Evolutionary conservation across 108 stramenopile species (phyloP).

Genomic region (Nitzschia inconspicua): DNA sequence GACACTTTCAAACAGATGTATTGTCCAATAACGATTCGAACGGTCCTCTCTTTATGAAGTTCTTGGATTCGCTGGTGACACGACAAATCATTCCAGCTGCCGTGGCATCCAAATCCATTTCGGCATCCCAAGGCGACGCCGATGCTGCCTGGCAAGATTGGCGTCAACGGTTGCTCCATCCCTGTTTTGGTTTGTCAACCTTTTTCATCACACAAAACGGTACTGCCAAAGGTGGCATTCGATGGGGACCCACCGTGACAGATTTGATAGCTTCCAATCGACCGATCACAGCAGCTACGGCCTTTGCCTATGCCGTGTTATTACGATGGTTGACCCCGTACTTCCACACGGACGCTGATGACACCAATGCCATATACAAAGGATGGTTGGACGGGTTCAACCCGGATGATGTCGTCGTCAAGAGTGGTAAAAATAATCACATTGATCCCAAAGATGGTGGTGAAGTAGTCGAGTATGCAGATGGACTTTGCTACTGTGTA

Average conservation of each 20-base stretch:
- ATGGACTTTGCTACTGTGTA: constrained; percentile 65
- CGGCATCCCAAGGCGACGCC: constrained; percentile 27
- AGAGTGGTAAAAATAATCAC: too few species aligned
- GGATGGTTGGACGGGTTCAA: constrained; percentile 73
- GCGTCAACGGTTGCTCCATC: constrained; percentile 73
- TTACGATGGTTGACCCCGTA: constrained; percentile 78
- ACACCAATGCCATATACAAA: constrained; percentile 35
- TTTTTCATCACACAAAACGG: constrained; percentile 94
- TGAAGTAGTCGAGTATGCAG: too few species aligned
- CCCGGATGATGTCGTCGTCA: too few species aligned
- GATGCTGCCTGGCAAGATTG: constrained; percentile 70
- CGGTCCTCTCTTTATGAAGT: constrained; percentile 36
- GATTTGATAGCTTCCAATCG: constrained; percentile 28
- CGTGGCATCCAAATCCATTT: not conserved
- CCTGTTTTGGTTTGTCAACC: constrained; percentile 81
- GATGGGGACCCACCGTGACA: constrained; percentile 69
- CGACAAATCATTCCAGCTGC: constrained; percentile 67
- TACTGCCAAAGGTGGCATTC: constrained; percentile 85
- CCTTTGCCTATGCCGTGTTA: constrained; percentile 79
- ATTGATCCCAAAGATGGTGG: too few species aligned
- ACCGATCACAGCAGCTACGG: constrained; percentile 41
- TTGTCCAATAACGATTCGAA: constrained; percentile 8
- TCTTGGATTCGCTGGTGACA: constrained; percentile 67
- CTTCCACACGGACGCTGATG: not conserved
- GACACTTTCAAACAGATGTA: constrained; percentile 16